Base-by-base conservation (phyloP, 202 grass and related monocot species). In the Carex arenaria region DNA sequence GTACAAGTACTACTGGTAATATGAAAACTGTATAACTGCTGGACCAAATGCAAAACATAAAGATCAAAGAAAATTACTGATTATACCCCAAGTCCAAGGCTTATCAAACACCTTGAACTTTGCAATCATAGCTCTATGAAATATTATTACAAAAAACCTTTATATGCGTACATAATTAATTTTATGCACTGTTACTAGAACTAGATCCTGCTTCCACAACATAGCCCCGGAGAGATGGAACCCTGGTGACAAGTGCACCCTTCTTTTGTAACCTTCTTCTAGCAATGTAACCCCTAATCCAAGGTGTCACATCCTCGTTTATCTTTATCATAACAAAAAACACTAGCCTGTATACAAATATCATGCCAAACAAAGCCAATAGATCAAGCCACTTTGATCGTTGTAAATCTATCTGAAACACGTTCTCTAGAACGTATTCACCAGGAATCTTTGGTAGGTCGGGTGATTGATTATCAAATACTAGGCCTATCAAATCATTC, bases 241-340 rank as follows among this genome's bases (percentile, higher is more conserved):
- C 91, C 83, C 94, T 90, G 65, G 72, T 72, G 1, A 90, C 66
- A n/a, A 81, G 80, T 63, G 83, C 80, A 17, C 47, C 84, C 89
- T 99, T 96, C 57, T 89, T 88, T 63, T 90, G 86, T 19, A 99
- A 82, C 79, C 93, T 88, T 47, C 92, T 96, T 85, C 87, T 99
- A 0, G 96, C 96, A 14, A 94, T 88, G 79, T 92, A 90, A 14
- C 93, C 91, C 23, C 93, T 84, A 65, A 94, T 59, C 93, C 93
- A 96, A 13, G 96, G 96, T 15, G 89, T 88, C 11, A 87, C 93
- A 7, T 96, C 96, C 86, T 99, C 96, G 0, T 84, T 99, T 72
- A 99, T 69, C 84, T 96, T 95, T 79, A 99, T 99, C 96, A 96
- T 94, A 62, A 89, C 14, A 71, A 99, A 99, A 84, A 99, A 99